These are phyloP conservation scores for Suhomyces chickasaworum DNA, from an alignment of 1,139 yeast genomes.

Conservation along the genomic window DNA sequence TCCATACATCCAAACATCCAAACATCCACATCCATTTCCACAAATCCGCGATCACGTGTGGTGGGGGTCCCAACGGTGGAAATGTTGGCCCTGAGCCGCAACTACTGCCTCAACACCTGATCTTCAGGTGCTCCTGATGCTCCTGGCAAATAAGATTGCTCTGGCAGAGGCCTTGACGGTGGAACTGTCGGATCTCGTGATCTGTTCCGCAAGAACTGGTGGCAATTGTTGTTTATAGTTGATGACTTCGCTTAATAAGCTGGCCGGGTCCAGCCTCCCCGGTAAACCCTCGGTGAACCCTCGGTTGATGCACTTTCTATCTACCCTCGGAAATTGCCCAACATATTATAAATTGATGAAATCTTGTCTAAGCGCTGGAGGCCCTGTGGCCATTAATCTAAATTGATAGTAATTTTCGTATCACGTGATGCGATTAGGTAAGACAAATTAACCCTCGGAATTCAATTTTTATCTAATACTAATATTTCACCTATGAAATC, in stretches of 20 bases:
- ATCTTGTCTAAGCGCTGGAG: too few species aligned
- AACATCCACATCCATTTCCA: too few species aligned
- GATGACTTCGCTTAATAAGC: neutral
- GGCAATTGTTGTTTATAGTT: neutral
- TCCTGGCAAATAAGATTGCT: neutral
- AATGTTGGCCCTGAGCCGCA: slow-evolving; percentile 1
- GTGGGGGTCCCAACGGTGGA: neutral
- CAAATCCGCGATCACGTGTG: neutral
- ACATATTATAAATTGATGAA: too few species aligned
- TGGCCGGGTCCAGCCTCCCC: neutral
- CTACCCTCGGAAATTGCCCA: neutral
- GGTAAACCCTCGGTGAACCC: neutral
- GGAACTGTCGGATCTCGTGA: neutral
- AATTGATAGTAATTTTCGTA: too few species aligned
- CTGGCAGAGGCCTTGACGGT: neutral
- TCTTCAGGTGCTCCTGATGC: too few species aligned
- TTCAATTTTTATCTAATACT: too few species aligned
- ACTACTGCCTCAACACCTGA: neutral
- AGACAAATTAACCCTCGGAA: too few species aligned
- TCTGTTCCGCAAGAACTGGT: neutral
- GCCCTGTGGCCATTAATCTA: too few species aligned
- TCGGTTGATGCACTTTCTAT: too few species aligned
- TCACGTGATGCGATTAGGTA: too few species aligned
- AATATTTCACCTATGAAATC: too few species aligned
- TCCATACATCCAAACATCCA: too few species aligned